phyloP scores from a whole-genome alignment of 2,329 filamentous ascomycete genomes.

The Ophiocordyceps sinensis region DNA sequence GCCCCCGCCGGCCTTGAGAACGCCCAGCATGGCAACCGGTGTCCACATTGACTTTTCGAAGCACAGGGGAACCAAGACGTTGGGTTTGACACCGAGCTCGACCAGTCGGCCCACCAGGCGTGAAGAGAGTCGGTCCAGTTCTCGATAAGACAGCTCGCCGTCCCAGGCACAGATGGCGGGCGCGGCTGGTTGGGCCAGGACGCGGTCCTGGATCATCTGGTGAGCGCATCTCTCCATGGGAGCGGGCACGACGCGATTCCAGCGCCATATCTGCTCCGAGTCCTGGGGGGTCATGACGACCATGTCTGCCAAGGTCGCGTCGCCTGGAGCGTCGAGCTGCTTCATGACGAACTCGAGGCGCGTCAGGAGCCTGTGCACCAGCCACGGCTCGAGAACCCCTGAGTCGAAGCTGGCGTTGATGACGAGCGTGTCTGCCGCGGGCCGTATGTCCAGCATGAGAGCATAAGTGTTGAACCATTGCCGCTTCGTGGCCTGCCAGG shows the following conservation, averaged over 20 bases:
- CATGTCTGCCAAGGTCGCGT: too few relatives aligned
- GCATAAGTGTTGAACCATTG: too few relatives aligned
- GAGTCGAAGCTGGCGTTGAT: conserved; percentile 4
- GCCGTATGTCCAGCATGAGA: neutral
- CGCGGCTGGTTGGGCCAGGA: conserved; percentile 5
- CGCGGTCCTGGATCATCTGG: conserved; percentile 4
- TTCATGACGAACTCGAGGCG: too few relatives aligned
- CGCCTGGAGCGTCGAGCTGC: too few relatives aligned
- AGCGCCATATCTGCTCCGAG: conserved; percentile 6
- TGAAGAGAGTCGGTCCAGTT: conserved; percentile 3
- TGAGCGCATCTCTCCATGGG: conserved; percentile 7
- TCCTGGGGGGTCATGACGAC: neutral
- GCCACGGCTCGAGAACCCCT: neutral
- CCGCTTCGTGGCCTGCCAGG: neutral
- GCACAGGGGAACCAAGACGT: conserved; percentile 8
- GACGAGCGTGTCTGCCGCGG: conserved; percentile 1
- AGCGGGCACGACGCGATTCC: conserved; percentile 5
- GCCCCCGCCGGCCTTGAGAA: conserved; percentile 10
- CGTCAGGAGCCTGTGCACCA: too few relatives aligned
- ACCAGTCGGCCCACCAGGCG: conserved; percentile 2
- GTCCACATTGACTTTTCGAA: conserved; percentile 13
- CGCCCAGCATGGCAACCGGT: conserved; percentile 8
- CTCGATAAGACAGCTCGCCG: conserved; percentile 7
- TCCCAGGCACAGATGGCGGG: conserved; percentile 12
- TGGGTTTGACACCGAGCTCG: neutral